Evolutionary conservation across 768 basidiomycete species (phyloP).

Genomic region (Boletus huronensis): DNA sequence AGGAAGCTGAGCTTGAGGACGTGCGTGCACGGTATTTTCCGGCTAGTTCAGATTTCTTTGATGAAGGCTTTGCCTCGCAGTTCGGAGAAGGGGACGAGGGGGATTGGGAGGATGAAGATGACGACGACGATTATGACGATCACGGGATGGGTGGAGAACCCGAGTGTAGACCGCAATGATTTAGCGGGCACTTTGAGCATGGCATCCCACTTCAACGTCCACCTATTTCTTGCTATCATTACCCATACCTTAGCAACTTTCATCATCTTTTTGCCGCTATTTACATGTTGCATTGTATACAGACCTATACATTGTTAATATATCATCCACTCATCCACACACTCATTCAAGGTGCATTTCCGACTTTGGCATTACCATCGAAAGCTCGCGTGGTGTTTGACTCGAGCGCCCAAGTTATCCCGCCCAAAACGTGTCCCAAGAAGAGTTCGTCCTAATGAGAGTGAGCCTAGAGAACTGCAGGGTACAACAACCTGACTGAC

Average conservation of each 20-base stretch:
- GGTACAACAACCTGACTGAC: conserved; percentile 34
- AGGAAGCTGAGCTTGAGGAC: conserved; percentile 76
- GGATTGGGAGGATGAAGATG: conserved; percentile 70
- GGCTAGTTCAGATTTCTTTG: conserved; percentile 74
- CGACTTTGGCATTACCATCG: conserved; percentile 58
- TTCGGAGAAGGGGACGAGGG: conserved; percentile 71
- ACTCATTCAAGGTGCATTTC: conserved; percentile 34
- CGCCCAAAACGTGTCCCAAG: conserved; percentile 68
- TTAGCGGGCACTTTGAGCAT: conserved; percentile 1
- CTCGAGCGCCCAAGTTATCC: conserved; percentile 69
- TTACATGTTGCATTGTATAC: conserved; percentile 30
- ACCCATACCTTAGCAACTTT: conserved; percentile 15
- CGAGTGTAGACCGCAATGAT: conserved; percentile 61
- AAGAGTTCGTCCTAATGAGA: conserved; percentile 58
- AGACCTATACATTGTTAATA: conserved; percentile 25
- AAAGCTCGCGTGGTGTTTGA: conserved; percentile 70
- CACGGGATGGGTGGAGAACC: conserved; percentile 42
- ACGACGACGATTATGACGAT: conserved; percentile 47
- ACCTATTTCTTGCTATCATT: conserved; percentile 10
- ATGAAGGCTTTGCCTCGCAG: conserved; percentile 64
- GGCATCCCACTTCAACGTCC: conserved; percentile 9
- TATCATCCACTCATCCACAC: conserved; percentile 3
- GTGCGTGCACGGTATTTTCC: conserved; percentile 79
- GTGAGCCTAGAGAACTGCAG: not conserved
- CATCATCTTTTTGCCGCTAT: conserved; percentile 18